Conservation (phyloP, 345 rosid species). For the Acer saccharum region DNA sequence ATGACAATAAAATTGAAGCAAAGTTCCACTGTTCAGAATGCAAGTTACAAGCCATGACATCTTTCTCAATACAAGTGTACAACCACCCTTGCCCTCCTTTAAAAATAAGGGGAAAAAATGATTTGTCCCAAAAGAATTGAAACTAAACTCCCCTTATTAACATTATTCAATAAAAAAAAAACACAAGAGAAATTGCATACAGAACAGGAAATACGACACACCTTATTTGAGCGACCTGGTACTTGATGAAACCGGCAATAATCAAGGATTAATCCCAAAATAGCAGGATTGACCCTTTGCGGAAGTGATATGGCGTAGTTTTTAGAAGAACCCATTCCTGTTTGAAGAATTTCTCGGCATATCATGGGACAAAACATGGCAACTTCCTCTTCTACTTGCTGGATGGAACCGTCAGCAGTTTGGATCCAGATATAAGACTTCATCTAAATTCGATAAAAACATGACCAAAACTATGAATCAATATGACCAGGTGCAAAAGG, state of each 20-base stretch:
- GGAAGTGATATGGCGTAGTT: conserved; percentile 69
- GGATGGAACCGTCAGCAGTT: conserved; percentile 71
- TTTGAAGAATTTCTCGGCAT: conserved; percentile 56
- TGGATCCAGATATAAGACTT: conserved; percentile 72
- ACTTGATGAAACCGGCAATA: conserved; percentile 72
- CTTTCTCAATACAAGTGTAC: background rate
- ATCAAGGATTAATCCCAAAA: conserved; percentile 60
- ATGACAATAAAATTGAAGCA: conserved; percentile 19
- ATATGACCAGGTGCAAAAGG: background rate
- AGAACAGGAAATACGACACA: conserved; percentile 13
- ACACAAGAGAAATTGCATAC: background rate
- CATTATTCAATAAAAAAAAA: background rate
- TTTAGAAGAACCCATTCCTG: conserved; percentile 66
- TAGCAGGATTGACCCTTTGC: conserved; percentile 58
- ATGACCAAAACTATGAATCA: background rate
- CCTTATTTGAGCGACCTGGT: conserved; percentile 70
- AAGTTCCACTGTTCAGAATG: background rate
- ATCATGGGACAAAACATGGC: conserved; percentile 81
- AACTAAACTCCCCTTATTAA: background rate
- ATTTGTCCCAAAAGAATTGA: background rate
- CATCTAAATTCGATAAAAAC: conserved; percentile 43
- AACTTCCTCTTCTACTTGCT: conserved; percentile 79
- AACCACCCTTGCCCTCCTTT: background rate
- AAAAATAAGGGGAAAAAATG: background rate
- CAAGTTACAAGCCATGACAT: conserved; percentile 2